Evolutionary conservation across 1,284 basidiomycete species (phyloP), one percentile per base, ranked within the genome.

Genomic region (Cutaneotrichosporon sp.): DNA sequence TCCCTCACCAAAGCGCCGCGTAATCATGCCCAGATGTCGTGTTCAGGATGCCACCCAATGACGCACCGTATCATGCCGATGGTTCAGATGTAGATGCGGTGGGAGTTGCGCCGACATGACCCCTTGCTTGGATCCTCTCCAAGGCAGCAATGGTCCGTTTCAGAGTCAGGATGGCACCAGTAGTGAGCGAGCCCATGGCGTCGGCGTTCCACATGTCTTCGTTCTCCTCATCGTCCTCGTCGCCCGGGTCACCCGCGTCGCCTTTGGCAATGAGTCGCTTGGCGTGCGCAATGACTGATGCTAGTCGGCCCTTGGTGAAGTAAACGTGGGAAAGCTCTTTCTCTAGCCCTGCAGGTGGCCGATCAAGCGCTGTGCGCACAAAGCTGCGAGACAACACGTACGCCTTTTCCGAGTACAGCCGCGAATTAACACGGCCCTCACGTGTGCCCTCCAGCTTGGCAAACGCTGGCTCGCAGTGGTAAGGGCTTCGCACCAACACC

Each of bases 401-500:
- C 2, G 90, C 90, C 74, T 92, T 93, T 74, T 96, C 92, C 36
- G 62, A 64, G 54, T 71, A 69, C 30, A 68, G 59, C 13, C 69
- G 67, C 48, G 74, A 76, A 54, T 92, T 94, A 55, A 92, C 82
- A 45, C 80, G 86, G 18, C 88, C 90, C 69, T 94, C 92, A 58
- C 86, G 84, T 1, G 91, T 94, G 1, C 88, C 88, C 58, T 88
- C 80, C 36, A 92, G 78, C 70, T 91, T 94, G 68, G 93, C 90
- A 38, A 70, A 92, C 0, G 88, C 88, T 21, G 91, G 91, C 66
- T 92, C 90, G 65, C 89, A 92, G 68, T 88, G 92, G 84, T 88
- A 96, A 79, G 91, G 91, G 66, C 92, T 86, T 66, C 88, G 87
- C 7, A 94, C 90, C 8, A 97, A 80, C 9, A 97, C 92, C 13